These are phyloP conservation scores for Chalaropsis ovoidea DNA, from an alignment of 2,329 filamentous ascomycete species.

Conservation along the genomic window DNA sequence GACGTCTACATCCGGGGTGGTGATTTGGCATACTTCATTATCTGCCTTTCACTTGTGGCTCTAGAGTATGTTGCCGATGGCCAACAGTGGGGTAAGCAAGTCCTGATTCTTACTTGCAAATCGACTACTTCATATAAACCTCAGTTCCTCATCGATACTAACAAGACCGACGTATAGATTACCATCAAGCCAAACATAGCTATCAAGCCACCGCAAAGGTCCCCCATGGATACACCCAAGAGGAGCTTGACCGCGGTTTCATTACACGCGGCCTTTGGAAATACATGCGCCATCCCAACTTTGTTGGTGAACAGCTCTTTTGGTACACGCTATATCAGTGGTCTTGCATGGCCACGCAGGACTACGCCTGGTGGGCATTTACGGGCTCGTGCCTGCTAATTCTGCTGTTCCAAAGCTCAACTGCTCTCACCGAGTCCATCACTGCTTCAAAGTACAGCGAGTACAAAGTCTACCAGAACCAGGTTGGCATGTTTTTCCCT, in stretches of 20 bases:
- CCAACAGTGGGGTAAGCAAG: constrained; percentile 72
- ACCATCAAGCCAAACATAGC: constrained; percentile 66
- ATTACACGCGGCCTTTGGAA: constrained; percentile 74
- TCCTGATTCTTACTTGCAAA: no score
- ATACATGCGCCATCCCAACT: constrained; percentile 88
- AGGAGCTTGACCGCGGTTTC: constrained; percentile 84
- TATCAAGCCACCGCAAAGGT: constrained; percentile 67
- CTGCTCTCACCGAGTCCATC: constrained; percentile 74
- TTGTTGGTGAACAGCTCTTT: constrained; percentile 79
- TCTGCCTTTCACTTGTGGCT: constrained; percentile 43
- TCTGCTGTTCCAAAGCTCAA: constrained; percentile 79
- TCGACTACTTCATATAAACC: no score
- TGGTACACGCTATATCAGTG: constrained; percentile 87
- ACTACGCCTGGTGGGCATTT: constrained; percentile 67
- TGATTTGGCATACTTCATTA: constrained; percentile 41
- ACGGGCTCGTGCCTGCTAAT: constrained; percentile 60
- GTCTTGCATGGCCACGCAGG: constrained; percentile 64
- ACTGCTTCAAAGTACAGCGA: constrained; percentile 76
- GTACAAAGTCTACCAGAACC: constrained; percentile 72
- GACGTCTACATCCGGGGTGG: constrained; percentile 39
- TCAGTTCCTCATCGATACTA: background rate
- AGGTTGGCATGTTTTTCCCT: constrained; percentile 77
- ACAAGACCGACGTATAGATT: constrained; percentile 42
- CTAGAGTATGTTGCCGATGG: constrained; percentile 78
- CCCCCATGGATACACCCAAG: constrained; percentile 51